Evolutionary conservation across 371 early-diverging fungal genomes (phyloP).

Genomic region (Syncephalastrum racemosum): DNA sequence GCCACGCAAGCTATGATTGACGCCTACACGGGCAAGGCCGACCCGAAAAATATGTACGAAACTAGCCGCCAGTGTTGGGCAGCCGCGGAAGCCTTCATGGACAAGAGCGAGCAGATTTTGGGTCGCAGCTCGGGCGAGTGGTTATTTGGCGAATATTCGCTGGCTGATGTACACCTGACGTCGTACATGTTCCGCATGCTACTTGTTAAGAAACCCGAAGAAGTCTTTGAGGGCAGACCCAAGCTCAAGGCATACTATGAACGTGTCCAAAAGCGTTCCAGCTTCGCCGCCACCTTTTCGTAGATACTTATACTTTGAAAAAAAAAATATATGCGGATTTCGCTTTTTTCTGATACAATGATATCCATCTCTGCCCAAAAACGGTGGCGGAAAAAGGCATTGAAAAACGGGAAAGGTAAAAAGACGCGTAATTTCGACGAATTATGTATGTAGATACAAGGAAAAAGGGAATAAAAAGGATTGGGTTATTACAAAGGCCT

Average conservation of each 20-base stretch:
- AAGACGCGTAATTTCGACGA: no score
- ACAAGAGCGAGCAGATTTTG: conserved; percentile 27
- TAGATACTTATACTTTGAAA: neutral
- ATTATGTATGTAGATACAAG: no score
- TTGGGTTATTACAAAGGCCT: no score
- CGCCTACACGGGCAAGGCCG: conserved; percentile 14
- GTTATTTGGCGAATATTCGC: conserved; percentile 28
- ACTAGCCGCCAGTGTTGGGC: conserved; percentile 25
- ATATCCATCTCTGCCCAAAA: no score
- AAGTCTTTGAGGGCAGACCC: conserved; percentile 29
- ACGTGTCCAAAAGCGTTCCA: conserved; percentile 28
- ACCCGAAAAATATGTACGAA: conserved; percentile 23
- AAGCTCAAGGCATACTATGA: conserved; percentile 30
- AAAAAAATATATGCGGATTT: neutral
- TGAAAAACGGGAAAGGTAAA: no score
- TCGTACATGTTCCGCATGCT: conserved; percentile 26
- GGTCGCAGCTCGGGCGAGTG: conserved; percentile 19
- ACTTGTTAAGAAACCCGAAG: conserved; percentile 24
- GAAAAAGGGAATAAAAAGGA: no score
- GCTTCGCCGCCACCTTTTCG: conserved; percentile 18
- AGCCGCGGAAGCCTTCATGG: conserved; percentile 20
- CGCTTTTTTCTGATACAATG: neutral
- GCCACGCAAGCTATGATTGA: conserved; percentile 18
- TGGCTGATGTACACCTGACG: conserved; percentile 37
- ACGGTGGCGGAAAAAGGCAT: no score